Base-by-base conservation (phyloP, 345 rosid species). In the Brassica rapa region DNA sequence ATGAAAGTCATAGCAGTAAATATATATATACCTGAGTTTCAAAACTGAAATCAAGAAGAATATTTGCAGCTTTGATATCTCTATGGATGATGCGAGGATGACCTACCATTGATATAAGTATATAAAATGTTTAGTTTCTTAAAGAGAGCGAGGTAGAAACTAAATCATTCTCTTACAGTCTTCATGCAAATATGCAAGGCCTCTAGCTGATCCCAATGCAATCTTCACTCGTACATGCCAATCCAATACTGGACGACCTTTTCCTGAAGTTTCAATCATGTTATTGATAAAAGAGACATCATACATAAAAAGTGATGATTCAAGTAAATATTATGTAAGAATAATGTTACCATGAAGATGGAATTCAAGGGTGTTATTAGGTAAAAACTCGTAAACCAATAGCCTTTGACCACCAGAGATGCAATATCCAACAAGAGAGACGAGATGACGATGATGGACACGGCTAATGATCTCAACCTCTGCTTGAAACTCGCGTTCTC, bases 151-250 rank as follows among this genome's bases (percentile, higher is more conserved):
- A 39, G 27, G 19, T 39, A 15, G 43, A 67, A 64, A 11, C 29
- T 30, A 14, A 25, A 25, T 25, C 4, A 62, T 24, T 19, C 35
- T 35, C 94, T 76, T 87, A 95, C 99, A 95, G 78, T 92, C 99
- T 86, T 95, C 99, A 59, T 95, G 99, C 66, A 94, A 84, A 82
- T 92, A 94, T 35, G 95, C 98, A 79, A 94, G 94, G 51, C 99
- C 99, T 76, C 86, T 89, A 33, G 99, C 97, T 25, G 97, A 85
- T 61, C 99, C 99, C 62, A 95, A 19, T 32, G 99, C 97, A 79
- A 95, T 90, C 80, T 83, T 90, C 66, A 91, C 74, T 87, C 99
- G 85, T 0, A 75, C 85, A 8, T 89, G 68, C 93, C 95, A 91
- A 4, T 89, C 97, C 92, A 92, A 70, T 56, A 83, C 80, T 1